A percentile compares a stretch with the other conserved stretches of the same genome.
These are phyloP conservation scores for Periglandula ipomoeae DNA, from an alignment of 2,329 filamentous ascomycete genomes.

Conservation along the genomic window DNA sequence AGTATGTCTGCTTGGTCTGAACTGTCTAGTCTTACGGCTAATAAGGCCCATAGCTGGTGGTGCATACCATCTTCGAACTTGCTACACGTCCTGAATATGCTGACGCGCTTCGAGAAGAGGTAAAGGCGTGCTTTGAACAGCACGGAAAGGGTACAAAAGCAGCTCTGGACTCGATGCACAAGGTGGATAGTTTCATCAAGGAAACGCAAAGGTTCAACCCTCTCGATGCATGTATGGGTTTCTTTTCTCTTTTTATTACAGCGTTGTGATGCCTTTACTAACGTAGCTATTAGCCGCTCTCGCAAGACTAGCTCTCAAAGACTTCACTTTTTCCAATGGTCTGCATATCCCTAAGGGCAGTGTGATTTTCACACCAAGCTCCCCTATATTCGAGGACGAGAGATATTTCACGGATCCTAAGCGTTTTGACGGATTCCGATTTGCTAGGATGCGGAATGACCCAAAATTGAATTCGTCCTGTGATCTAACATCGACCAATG, in stretches of 20 bases:
- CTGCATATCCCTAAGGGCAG: slow-evolving; percentile 8
- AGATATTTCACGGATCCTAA: slow-evolving; percentile 7
- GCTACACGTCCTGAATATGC: slow-evolving; percentile 9
- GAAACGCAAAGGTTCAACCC: slow-evolving; percentile 12
- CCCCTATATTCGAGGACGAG: slow-evolving; percentile 9
- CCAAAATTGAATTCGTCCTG: slow-evolving; percentile 2
- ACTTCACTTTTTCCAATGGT: slow-evolving; percentile 11
- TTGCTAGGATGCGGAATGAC: slow-evolving; percentile 9
- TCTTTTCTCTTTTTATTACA: not conserved
- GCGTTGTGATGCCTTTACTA: not conserved
- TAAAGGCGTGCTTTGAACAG: slow-evolving; percentile 5
- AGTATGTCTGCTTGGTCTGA: not conserved
- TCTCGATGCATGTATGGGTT: slow-evolving; percentile 9
- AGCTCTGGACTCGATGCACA: slow-evolving; percentile 8
- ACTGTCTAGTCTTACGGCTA: not conserved
- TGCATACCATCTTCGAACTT: slow-evolving; percentile 10
- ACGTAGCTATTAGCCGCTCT: slow-evolving; percentile 6
- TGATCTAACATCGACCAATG: slow-evolving; percentile 7
- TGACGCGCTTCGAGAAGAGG: slow-evolving; percentile 8
- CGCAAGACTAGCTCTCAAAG: slow-evolving; percentile 8
- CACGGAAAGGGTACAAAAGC: slow-evolving; percentile 8
- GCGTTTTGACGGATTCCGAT: slow-evolving; percentile 10
- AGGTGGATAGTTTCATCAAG: slow-evolving; percentile 13
- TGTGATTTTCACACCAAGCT: slow-evolving; percentile 10
- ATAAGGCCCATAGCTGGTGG: not conserved